Base-by-base conservation (phyloP, 2,329 filamentous ascomycete genomes). In the Davidsoniella neocaledoniae region DNA sequence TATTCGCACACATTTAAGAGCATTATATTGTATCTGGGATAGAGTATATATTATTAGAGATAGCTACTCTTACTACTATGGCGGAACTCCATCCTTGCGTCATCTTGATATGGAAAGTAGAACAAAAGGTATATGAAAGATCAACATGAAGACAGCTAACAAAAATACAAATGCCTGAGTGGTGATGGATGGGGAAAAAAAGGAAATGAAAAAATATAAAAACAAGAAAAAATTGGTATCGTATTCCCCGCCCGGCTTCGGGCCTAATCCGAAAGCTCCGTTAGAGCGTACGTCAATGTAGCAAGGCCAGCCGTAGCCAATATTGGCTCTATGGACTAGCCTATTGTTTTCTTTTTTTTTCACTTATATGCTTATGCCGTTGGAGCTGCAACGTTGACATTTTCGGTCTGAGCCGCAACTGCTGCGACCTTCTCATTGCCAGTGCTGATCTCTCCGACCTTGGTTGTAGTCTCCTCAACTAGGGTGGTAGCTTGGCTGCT, bases 391-490 rank as follows among this genome's bases (percentile, higher is more conserved):
- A 46, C 40, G 8, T 41, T 25, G 6, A 12, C 44, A 23, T 49
- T 51, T 21, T 48, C 43, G 14, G 25, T 39, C 19, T 39, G 48
- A 25, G 14, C 43, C 10, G 45, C 42, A 23, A 50, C 44, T 26
- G 42, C 48, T 38, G 43, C 26, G 10, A 26, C 45, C 40, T 61
- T 62, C 4, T 57, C 59, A 50, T 61, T 58, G 1, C 56, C 52
- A 23, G 48, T 53, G 19, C 54, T 47, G 5, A 52, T 45, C 10
- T 53, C 49, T n/a, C 46, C 51, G 25, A 49, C 48, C 26, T 53
- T 53, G 10, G 40, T 40, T 14, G 48, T 39, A 9, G 40, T 44
- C 14, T 38, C 48, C 4, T 46, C 50, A 5, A 23, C 43, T 12
- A 44, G 42, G 19, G 41, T 47, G 14, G 29, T 33, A 33, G 50